Evolutionary conservation across 768 basidiomycete species (phyloP), one percentile per base, ranked within the genome.

Genomic region (Phylloporus sp.): DNA sequence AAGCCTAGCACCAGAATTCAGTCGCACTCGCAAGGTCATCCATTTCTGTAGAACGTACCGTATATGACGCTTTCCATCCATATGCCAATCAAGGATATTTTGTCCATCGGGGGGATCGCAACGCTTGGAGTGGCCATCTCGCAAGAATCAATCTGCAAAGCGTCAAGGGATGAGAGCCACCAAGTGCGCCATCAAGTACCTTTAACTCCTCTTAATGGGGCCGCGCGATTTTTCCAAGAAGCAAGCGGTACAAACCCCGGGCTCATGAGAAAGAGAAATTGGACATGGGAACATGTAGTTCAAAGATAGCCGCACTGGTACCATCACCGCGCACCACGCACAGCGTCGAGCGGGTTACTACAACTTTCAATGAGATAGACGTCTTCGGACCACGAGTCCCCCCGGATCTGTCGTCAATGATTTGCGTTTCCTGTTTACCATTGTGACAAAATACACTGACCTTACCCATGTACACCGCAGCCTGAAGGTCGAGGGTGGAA

Each of bases 1-100:
- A 34, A 23, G 24, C 41, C 41, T 42, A n/a, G n/a, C n/a, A 14
- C 6, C 21, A n/a, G 13, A 40, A 9, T 6, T 28, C 9, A 40
- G 39, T 21, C 11, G 5, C 15, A 21, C 15, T 40, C 27, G 18
- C 9, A 0, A 27, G 9, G 27, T 21, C n/a, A n/a, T n/a, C 13
- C 15, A 20, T 9, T 40, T 32, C 15, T 3, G 29, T 15, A 6
- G 31, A 22, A 33, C 41, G 5, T 33, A 42, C 42, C 42, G 9
- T 42, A 42, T 26, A 42, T 11, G n/a, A 42, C 31, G 17, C 42
- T 42, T 17, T 42, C 42, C 32, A 42, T 34, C 42, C 31, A 42
- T 33, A 34, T 42, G n/a, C 42, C 31, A 10, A 33, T 34, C 11
- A 42, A 32, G n/a, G 8, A n/a, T 42, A 42, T 42, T 42, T 42